Conservation (phyloP, 768 basidiomycete genomes). For the Cantharellus anzutake region DNA sequence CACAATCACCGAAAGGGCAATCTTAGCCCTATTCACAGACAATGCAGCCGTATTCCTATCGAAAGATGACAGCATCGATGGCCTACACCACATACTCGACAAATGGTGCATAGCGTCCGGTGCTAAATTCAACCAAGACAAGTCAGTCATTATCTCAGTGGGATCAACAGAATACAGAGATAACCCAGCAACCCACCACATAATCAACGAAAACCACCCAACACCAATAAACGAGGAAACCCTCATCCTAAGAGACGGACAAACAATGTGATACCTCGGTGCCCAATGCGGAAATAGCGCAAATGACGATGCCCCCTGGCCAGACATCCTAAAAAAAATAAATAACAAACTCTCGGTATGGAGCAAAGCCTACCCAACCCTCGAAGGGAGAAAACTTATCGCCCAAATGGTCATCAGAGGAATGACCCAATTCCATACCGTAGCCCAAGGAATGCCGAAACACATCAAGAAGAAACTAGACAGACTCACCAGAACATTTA, state of each 20-base stretch:
- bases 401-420: neutral
- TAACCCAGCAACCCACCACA: neutral
- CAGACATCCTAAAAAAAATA: conserved; percentile 7
- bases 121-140: conserved; percentile 13
- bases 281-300: conserved; percentile 11
- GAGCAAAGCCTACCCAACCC: neutral
- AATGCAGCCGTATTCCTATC: conserved; percentile 14
- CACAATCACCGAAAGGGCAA: neutral
- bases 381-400: conserved; percentile 1
- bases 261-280: conserved; percentile 7
- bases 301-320: conserved; percentile 4
- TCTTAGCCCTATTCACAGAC: conserved; percentile 9
- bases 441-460: neutral
- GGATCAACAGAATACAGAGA: conserved; percentile 5
- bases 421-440: neutral
- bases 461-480: neutral
- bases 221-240: neutral
- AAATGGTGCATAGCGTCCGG: conserved; percentile 13
- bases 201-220: neutral
- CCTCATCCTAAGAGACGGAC: conserved; percentile 5
- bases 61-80: conserved; percentile 7
- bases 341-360: neutral
- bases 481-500: neutral
- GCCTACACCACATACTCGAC: conserved; percentile 7
- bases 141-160: conserved; percentile 13